Evolutionary conservation across 192 early-diverging fungal genomes (phyloP), one percentile per base, ranked within the genome.

Genomic region (Entomortierella chlamydospora): DNA sequence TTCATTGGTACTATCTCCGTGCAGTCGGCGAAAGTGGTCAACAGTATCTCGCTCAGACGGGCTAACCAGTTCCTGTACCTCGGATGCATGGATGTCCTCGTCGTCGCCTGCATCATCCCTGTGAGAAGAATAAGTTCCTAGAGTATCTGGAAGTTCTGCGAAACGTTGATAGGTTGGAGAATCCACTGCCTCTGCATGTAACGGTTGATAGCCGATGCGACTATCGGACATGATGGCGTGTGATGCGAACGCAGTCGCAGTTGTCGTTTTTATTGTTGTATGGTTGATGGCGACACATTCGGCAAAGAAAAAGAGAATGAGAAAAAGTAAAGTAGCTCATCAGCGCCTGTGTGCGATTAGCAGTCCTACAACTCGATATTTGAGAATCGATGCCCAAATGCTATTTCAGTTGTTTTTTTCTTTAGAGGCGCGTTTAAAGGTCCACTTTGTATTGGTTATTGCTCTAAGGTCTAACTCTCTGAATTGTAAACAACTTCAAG

Each of bases 171-270:
- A 59, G 11, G 26, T 26, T 11, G 63, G 71, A 6, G 63, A 59
- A 30, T 73, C 71, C 18, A 64, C 37, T 6, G 50, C 55, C 9
- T 52, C 39, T 28, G 73, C 39, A 10, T 53, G 42, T 5, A 78
- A 55, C 13, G 67, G 67, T 56, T 70, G 73, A 52, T 78, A 78
- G 61, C 64, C 67, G 12, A 58, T 56, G 49, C 73, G 73, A 78
- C 61, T 70, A 49, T 63, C 49, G 60, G 73, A 53, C 73, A 78
- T 77, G 45, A 39, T 39, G 54, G 50, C 15, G 37, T 42, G 26
- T 47, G 33, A 57, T 10, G n/a, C 15, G 51, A 45, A 54, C 29
- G 55, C 20, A 20, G n/a, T 31, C 43, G 52, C n/a, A 30, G 66
- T 9, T 57, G 45, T 28, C 23, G 22, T 37, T 50, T 30, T 22